phyloP scores from a whole-genome alignment of 768 basidiomycete species.

The Pleurotus salmoneostramineus region DNA sequence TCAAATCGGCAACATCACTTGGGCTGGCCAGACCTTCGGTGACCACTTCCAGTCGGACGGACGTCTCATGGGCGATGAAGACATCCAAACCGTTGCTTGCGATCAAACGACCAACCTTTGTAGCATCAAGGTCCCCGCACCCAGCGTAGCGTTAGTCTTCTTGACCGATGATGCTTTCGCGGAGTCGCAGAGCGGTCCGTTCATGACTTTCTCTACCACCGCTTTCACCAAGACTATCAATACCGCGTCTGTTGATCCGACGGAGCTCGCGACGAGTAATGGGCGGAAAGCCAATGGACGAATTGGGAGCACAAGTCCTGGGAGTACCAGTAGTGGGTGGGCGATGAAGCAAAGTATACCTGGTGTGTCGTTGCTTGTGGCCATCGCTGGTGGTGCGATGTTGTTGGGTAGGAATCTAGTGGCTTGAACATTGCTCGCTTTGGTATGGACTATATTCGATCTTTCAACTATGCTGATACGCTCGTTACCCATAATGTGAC shows the following conservation, averaged over 20 bases:
- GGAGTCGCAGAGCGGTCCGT: conserved; percentile 23
- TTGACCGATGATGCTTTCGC: conserved; percentile 38
- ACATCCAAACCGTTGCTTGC: conserved; percentile 59
- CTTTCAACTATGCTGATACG: background rate
- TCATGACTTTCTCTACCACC: conserved; percentile 53
- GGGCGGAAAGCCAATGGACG: conserved; percentile 25
- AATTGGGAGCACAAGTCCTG: conserved; percentile 21
- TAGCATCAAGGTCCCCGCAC: conserved; percentile 59
- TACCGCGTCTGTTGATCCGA: conserved; percentile 50
- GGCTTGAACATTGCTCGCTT: background rate
- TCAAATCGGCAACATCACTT: conserved; percentile 64
- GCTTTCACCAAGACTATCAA: conserved; percentile 48
- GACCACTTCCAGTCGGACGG: conserved; percentile 65
- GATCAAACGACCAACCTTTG: conserved; percentile 51
- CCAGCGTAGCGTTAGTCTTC: conserved; percentile 75
- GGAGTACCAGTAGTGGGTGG: conserved; percentile 26
- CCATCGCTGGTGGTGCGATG: conserved; percentile 1
- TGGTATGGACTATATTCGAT: background rate
- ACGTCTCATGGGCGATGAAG: conserved; percentile 48
- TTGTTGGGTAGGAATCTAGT: background rate
- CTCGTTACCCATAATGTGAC: background rate
- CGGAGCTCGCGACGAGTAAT: conserved; percentile 62
- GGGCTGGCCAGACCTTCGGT: conserved; percentile 73
- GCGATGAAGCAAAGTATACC: background rate
- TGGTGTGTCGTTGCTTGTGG: background rate